These are phyloP conservation scores for Penstemon newberryi DNA, from an alignment of 257 asterid genomes.

Conservation along the genomic window DNA sequence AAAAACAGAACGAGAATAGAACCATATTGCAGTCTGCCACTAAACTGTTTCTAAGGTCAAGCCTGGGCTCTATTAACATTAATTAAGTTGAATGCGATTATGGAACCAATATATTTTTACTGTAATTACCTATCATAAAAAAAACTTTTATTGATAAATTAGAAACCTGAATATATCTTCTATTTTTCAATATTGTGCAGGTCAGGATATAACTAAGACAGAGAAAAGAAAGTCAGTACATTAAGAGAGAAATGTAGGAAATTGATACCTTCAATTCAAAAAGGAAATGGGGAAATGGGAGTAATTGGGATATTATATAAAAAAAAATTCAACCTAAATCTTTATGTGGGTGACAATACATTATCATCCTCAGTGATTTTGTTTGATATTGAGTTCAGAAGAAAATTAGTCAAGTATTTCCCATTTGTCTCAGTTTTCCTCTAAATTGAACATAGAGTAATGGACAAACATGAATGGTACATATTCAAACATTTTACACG, in stretches of 20 bases:
- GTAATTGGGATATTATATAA: background rate
- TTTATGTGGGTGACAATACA: constrained; percentile 3
- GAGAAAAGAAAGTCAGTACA: background rate
- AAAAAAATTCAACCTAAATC: background rate
- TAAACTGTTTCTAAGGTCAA: constrained; percentile 9
- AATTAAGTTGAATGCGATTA: constrained; percentile 4
- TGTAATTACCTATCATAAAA: too few relatives aligned
- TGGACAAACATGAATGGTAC: background rate
- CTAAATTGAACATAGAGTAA: background rate
- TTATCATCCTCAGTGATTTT: background rate
- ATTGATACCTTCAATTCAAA: background rate
- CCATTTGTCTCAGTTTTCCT: background rate
- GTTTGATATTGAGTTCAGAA: background rate
- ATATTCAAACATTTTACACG: constrained; percentile 12
- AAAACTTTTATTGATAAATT: background rate
- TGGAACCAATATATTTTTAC: background rate
- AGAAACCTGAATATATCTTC: background rate
- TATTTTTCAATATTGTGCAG: background rate
- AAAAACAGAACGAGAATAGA: background rate
- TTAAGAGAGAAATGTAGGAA: background rate
- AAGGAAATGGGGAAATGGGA: constrained; percentile 11
- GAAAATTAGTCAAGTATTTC: constrained; percentile 7
- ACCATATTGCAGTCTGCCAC: too few relatives aligned
- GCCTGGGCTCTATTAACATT: constrained; percentile 3
- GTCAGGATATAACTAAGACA: background rate